These are phyloP conservation scores for Ceriops decandra DNA, from an alignment of 345 rosid genomes.

Conservation along the genomic window DNA sequence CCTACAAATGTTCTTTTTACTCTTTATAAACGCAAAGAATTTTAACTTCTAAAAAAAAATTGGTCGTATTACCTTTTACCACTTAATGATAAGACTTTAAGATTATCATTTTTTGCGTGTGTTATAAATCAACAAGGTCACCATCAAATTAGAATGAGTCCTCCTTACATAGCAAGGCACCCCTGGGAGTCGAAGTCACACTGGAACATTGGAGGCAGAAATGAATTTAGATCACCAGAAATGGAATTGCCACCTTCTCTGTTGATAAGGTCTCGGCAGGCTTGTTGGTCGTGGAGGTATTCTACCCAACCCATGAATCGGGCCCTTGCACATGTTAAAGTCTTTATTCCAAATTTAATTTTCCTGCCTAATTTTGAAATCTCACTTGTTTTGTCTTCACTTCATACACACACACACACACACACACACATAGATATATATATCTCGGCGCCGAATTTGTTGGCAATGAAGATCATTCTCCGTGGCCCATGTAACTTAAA, in stretches of 20 bases:
- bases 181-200: constrained; percentile 2
- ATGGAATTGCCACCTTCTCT: constrained; percentile 31
- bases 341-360: no score
- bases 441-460: no score
- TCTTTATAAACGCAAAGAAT: background rate
- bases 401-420: no score
- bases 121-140: background rate
- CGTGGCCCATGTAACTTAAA: no score
- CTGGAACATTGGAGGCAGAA: constrained; percentile 20
- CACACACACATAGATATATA: no score
- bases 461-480: no score
- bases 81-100: background rate
- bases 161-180: background rate
- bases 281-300: constrained; percentile 24
- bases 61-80: constrained; percentile 4
- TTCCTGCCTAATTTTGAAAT: no score
- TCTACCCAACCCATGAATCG: no score
- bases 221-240: constrained; percentile 31
- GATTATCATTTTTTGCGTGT: background rate
- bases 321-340: no score
- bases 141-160: background rate
- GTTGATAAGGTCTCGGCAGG: constrained; percentile 7
- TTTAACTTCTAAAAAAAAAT: background rate
- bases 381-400: no score
- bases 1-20: background rate